Evolutionary conservation across 331 rosid genomes (phyloP), one percentile per base, ranked within the genome.

Genomic region (Prunus yedoensis): DNA sequence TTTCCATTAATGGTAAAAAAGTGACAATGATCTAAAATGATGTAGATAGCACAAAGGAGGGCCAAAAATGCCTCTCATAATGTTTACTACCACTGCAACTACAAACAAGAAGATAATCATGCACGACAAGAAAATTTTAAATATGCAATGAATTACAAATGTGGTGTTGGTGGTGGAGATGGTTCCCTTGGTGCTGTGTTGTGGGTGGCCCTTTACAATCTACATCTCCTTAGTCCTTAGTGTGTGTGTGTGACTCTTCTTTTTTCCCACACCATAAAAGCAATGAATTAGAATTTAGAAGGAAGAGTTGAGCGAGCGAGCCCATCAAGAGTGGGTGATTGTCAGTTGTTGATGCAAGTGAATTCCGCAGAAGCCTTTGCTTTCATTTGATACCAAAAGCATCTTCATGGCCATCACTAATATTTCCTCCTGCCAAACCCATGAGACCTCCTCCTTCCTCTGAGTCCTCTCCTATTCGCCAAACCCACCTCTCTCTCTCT

Each of bases 121-220:
- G 47, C 52, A 46, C 18, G n/a, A 14, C 38, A 32, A 32, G 38
- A 32, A 32, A 32, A 32, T 32, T 32, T 32, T 32, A 32, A 32
- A 32, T 32, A 32, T 32, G 8, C 38, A 66, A 81, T 51, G 45
- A 62, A 76, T 23, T 30, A 65, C 64, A 45, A 18, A 56, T 51
- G 54, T 77, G 52, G n/a, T 25, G 63, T 46, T 71, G 56, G 71
- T 73, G 68, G 81, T 81, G 78, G 84, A 38, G 79, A 68, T 74
- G 67, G 79, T 78, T 78, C 76, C 76, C 79, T 73, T 28, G 82
- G 79, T 73, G 72, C 81, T 71, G 49, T 18, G 63, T 50, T 38
- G 68, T 73, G 68, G 23, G 61, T 61, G 82, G 80, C 70, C 60
- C 21, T 32, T 30, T 17, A 38, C 69, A 43, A 17, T 30, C 20